A percentile compares a stretch with the other conserved stretches of the same genome.
These are phyloP conservation scores for Eremochloa ophiuroides DNA, from an alignment of 176 grass and related monocot species.

Conservation along the genomic window DNA sequence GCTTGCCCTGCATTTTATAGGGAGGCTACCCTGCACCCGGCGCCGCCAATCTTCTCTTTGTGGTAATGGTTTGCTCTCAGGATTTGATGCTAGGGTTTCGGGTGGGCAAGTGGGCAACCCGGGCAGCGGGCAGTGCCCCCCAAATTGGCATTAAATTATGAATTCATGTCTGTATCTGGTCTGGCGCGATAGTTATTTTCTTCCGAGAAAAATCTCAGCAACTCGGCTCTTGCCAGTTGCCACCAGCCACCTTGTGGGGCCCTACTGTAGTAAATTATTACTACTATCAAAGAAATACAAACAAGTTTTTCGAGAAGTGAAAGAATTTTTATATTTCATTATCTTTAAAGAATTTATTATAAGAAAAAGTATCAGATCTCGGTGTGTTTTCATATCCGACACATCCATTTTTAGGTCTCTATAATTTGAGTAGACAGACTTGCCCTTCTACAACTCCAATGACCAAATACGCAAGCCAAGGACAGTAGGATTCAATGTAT, in stretches of 20 bases:
- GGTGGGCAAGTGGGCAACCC: conserved; percentile 4
- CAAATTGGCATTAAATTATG: conserved; percentile 41
- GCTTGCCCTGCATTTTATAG: conserved; percentile 28
- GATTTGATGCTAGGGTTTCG: conserved; percentile 33
- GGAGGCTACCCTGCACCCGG: conserved; percentile 3
- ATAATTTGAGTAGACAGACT: too few relatives aligned
- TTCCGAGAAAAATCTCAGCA: neutral
- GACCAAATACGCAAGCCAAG: too few relatives aligned
- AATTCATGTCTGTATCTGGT: conserved; percentile 1
- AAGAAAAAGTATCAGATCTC: too few relatives aligned
- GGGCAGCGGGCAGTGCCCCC: conserved; percentile 20
- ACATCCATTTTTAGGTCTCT: too few relatives aligned
- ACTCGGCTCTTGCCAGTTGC: neutral
- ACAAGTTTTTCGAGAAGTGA: too few relatives aligned
- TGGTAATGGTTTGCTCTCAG: conserved; percentile 6
- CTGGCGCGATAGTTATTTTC: neutral
- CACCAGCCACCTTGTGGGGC: neutral
- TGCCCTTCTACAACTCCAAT: too few relatives aligned
- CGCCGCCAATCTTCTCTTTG: neutral
- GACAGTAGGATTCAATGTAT: too few relatives aligned
- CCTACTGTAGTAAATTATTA: too few relatives aligned
- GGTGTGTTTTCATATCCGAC: too few relatives aligned
- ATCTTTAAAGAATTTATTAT: too few relatives aligned
- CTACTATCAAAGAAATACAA: too few relatives aligned
- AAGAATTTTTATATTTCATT: too few relatives aligned